Evolutionary conservation across 202 grass and related monocot genomes (phyloP).

Genomic region (Eragrostis tef): DNA sequence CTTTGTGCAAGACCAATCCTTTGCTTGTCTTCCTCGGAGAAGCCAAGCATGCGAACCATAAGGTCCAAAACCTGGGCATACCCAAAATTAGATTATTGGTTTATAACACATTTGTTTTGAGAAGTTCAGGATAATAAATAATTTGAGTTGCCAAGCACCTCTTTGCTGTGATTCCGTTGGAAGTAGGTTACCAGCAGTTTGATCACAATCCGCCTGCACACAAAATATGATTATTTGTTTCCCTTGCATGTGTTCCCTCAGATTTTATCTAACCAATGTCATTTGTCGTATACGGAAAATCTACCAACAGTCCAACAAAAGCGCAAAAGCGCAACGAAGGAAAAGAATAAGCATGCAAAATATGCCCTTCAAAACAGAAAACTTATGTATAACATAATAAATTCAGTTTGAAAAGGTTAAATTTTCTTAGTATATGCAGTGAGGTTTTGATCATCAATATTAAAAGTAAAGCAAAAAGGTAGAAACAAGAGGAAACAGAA

Average conservation of each 20-base stretch:
- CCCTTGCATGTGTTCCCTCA: not conserved
- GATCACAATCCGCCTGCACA: conserved; percentile 87
- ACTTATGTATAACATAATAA: conserved; percentile 9
- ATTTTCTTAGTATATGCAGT: not conserved
- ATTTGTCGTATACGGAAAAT: not conserved
- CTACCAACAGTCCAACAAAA: not conserved
- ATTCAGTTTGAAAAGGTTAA: not conserved
- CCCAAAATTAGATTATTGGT: conserved; percentile 14
- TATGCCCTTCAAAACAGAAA: conserved; percentile 20
- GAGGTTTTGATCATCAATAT: conserved; percentile 5
- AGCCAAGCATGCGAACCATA: conserved; percentile 97
- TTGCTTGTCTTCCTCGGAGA: conserved; percentile 93
- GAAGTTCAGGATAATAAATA: conserved; percentile 28
- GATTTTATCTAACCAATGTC: not conserved
- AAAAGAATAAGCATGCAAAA: not conserved
- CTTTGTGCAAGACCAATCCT: conserved; percentile 87
- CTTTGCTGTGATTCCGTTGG: conserved; percentile 93
- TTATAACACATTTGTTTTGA: not conserved
- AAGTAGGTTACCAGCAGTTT: conserved; percentile 95
- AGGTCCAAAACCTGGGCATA: conserved; percentile 78
- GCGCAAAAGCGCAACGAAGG: not conserved
- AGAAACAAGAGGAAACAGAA: conserved; percentile 10
- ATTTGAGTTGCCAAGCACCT: conserved; percentile 56
- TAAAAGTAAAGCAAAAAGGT: not conserved
- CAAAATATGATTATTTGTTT: conserved; percentile 37